These are phyloP conservation scores for Aegilops longissima DNA, from an alignment of 176 grass and related monocot species.

Conservation along the genomic window DNA sequence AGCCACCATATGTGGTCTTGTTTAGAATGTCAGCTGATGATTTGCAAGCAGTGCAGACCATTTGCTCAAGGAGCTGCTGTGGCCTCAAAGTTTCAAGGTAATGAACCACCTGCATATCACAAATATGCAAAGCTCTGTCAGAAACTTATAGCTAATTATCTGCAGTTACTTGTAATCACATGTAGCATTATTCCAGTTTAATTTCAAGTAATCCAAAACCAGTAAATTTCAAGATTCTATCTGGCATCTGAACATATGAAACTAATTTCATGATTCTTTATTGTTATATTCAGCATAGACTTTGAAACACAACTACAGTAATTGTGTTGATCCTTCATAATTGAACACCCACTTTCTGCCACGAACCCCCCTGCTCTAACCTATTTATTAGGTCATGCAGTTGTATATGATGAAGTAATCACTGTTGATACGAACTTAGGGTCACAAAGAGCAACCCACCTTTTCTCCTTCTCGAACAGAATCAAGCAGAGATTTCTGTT, in stretches of 20 bases:
- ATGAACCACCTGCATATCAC: slow-evolving; percentile 70
- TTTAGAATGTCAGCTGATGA: slow-evolving; percentile 80
- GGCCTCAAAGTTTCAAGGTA: slow-evolving; percentile 97
- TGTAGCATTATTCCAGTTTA: background rate
- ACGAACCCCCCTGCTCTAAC: background rate
- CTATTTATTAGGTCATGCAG: background rate
- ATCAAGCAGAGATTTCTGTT: slow-evolving; percentile 88
- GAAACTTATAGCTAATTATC: background rate
- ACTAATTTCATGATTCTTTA: slow-evolving; percentile 5
- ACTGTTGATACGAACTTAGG: background rate
- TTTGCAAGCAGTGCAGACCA: slow-evolving; percentile 87
- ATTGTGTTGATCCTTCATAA: background rate
- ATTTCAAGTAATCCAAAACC: background rate
- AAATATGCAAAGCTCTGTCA: slow-evolving; percentile 4
- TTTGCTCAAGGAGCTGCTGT: slow-evolving; percentile 91
- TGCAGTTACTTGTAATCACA: background rate
- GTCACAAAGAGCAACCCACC: slow-evolving; percentile 42
- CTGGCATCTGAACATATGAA: slow-evolving; percentile 5
- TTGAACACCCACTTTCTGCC: background rate
- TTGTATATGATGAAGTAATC: slow-evolving; percentile 20
- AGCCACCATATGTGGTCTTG: slow-evolving; percentile 75
- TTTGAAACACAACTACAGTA: background rate
- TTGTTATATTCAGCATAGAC: background rate
- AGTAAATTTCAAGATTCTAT: background rate
- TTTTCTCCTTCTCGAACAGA: slow-evolving; percentile 95